A percentile compares a stretch with the other conserved stretches of the same genome.
Evolutionary conservation across 768 basidiomycete species (phyloP).

Genomic region (Pleurotus tuoliensis): DNA sequence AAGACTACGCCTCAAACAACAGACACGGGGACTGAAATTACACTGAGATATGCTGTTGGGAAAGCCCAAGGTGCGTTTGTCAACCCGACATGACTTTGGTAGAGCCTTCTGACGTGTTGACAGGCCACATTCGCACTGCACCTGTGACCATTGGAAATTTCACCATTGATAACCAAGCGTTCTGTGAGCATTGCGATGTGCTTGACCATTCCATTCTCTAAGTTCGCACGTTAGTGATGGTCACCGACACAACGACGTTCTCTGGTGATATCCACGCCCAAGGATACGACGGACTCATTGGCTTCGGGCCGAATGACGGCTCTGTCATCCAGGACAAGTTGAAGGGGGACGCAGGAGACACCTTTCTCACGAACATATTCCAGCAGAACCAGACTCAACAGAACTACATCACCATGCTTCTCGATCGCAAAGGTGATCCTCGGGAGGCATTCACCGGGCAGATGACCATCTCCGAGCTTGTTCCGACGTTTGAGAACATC

Average conservation of each 20-base stretch:
- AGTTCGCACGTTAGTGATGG: conserved; percentile 45
- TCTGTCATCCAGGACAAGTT: conserved; percentile 61
- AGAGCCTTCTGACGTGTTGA: not conserved
- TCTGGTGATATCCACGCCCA: conserved; percentile 55
- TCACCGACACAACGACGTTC: conserved; percentile 60
- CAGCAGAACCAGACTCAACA: conserved; percentile 46
- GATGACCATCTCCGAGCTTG: conserved; percentile 63
- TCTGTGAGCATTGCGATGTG: conserved; percentile 38
- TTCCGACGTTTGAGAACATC: conserved; percentile 60
- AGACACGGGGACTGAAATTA: conserved; percentile 53
- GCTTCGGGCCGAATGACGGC: conserved; percentile 74
- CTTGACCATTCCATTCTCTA: not conserved
- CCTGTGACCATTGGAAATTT: conserved; percentile 51
- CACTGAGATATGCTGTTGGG: conserved; percentile 68
- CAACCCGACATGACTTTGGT: conserved; percentile 6
- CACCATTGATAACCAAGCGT: conserved; percentile 61
- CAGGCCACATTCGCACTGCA: conserved; percentile 56
- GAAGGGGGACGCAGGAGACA: conserved; percentile 42
- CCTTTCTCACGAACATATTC: conserved; percentile 64
- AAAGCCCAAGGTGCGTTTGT: conserved; percentile 46
- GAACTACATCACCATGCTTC: conserved; percentile 68
- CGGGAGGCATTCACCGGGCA: conserved; percentile 52
- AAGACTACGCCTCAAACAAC: conserved; percentile 42
- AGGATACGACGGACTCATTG: conserved; percentile 69
- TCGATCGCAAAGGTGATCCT: conserved; percentile 58